A percentile compares a stretch with the other conserved stretches of the same genome.
Evolutionary conservation across 805 yeast genomes (phyloP).

Genomic region (Saturnispora halmiae): DNA sequence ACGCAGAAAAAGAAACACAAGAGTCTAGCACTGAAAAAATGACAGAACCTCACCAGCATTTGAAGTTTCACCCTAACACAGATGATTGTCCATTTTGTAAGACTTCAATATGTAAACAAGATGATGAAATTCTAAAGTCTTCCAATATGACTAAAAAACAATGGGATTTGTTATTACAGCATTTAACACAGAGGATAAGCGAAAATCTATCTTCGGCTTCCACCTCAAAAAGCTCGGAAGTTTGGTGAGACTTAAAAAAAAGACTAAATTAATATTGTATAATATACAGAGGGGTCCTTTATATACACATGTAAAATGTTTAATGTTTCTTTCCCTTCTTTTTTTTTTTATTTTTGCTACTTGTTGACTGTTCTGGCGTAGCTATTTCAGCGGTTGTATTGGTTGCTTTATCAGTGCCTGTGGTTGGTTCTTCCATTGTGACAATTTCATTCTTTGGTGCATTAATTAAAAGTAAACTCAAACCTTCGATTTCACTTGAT

Average conservation of each 20-base stretch:
- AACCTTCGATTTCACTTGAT: conserved; percentile 22
- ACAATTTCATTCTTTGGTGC: conserved; percentile 15
- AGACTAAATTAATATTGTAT: conserved; percentile 4
- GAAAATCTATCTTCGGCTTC: background rate
- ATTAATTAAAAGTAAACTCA: conserved; percentile 21
- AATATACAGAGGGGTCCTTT: conserved; percentile 7
- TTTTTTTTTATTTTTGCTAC: conserved; percentile 16
- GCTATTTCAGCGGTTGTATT: too few relatives aligned
- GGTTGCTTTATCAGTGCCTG: background rate
- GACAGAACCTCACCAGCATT: background rate
- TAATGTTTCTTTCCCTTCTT: conserved; percentile 21
- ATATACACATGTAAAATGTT: too few relatives aligned
- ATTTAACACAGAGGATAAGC: conserved; percentile 2
- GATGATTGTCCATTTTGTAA: conserved; percentile 9
- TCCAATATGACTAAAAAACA: conserved; percentile 3
- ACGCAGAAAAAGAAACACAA: background rate
- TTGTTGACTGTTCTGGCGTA: conserved; percentile 3
- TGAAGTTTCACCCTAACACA: conserved; percentile 4
- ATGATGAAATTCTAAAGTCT: background rate
- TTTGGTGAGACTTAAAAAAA: conserved; percentile 2
- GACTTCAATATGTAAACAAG: background rate
- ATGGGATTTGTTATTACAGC: conserved; percentile 3
- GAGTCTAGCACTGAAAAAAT: background rate
- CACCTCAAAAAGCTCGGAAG: background rate
- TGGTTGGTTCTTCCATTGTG: conserved; percentile 4